Conservation (phyloP, 495 filamentous ascomycete species). For the Annulohypoxylon maeteangense region DNA sequence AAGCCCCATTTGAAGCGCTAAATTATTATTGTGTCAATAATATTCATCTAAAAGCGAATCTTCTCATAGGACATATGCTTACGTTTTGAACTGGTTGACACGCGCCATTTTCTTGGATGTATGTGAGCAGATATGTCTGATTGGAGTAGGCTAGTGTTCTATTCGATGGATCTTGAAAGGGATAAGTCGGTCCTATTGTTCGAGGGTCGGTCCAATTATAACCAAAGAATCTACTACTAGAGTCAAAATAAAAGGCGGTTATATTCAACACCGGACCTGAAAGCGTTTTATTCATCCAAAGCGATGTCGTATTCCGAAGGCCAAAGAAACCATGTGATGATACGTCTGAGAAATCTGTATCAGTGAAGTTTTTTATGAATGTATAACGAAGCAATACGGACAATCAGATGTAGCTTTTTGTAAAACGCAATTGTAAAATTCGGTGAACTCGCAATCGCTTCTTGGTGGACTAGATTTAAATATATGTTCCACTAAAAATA, state of each 20-base stretch:
- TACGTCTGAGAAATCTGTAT: slow-evolving; percentile 10
- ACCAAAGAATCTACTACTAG: background rate
- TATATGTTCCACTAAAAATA: too few relatives aligned
- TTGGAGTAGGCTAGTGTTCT: slow-evolving; percentile 16
- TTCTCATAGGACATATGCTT: background rate
- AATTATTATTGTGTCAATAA: background rate
- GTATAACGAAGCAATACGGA: background rate
- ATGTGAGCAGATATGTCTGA: slow-evolving; percentile 18
- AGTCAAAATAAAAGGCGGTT: background rate
- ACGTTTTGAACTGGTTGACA: slow-evolving; percentile 31
- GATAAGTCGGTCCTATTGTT: background rate
- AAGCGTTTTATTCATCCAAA: slow-evolving; percentile 6
- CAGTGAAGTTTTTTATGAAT: too few relatives aligned
- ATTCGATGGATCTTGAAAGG: background rate
- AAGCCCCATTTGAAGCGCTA: slow-evolving; percentile 33
- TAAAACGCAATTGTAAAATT: background rate
- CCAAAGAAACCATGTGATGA: slow-evolving; percentile 9
- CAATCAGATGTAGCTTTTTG: background rate
- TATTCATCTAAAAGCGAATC: background rate
- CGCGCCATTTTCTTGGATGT: slow-evolving; percentile 3
- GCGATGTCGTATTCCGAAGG: slow-evolving; percentile 10
- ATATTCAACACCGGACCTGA: slow-evolving; percentile 27
- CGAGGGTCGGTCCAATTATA: background rate
- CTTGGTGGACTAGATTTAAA: too few relatives aligned
- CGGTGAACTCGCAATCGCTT: too few relatives aligned